These are phyloP conservation scores for Lantana camara DNA, from an alignment of 257 asterid species.

Conservation along the genomic window DNA sequence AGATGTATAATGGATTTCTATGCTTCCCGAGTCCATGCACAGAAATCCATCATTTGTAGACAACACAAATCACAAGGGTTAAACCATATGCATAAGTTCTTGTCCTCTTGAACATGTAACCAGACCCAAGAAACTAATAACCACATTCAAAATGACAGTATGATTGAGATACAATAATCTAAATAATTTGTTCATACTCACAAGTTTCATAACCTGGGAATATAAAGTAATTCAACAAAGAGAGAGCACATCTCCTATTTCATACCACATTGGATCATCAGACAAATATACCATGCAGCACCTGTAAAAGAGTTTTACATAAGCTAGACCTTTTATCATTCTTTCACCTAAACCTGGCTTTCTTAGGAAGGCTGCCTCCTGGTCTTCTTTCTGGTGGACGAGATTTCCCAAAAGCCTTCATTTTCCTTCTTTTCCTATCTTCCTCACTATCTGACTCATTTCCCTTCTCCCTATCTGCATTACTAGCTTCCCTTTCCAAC, in stretches of 20 bases:
- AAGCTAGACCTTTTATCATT: constrained; percentile 4
- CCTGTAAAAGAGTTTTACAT: neutral
- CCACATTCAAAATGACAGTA: neutral
- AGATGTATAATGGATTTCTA: no score
- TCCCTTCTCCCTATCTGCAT: constrained; percentile 71
- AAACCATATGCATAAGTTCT: no score
- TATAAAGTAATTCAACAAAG: no score
- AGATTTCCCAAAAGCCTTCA: constrained; percentile 59
- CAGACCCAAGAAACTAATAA: neutral
- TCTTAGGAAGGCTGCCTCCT: constrained; percentile 44
- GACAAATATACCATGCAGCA: constrained; percentile 18
- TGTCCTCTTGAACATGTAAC: no score
- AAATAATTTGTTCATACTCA: neutral
- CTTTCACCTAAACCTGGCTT: constrained; percentile 52
- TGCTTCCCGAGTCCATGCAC: neutral
- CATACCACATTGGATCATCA: constrained; percentile 3
- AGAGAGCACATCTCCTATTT: neutral
- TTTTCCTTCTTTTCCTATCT: constrained; percentile 65
- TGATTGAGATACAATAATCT: neutral
- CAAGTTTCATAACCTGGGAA: neutral
- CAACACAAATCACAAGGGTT: neutral
- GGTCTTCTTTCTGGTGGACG: constrained; percentile 50
- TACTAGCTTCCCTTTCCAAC: constrained; percentile 77
- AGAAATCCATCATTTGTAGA: neutral
- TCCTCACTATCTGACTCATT: constrained; percentile 79